These are phyloP conservation scores for Aulographum hederae DNA, from an alignment of 2,329 filamentous ascomycete species.

Conservation along the genomic window DNA sequence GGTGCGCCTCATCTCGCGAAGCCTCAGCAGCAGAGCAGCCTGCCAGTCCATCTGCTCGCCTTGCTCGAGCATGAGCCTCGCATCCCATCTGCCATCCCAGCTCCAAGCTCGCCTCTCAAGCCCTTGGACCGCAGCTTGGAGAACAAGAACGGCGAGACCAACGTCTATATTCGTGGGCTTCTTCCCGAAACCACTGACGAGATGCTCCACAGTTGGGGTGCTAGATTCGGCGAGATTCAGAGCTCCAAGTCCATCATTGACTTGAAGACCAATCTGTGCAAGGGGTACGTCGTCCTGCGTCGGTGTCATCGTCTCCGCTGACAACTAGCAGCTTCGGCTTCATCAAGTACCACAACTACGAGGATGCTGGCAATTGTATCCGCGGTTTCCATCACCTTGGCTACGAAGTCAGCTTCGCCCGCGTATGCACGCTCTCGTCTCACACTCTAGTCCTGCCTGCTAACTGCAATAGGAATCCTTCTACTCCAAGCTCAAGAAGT, in stretches of 20 bases:
- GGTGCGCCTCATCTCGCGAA: slow-evolving; percentile 21
- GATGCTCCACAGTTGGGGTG: slow-evolving; percentile 62
- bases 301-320: background rate
- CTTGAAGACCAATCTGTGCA: slow-evolving; percentile 80
- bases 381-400: slow-evolving; percentile 85
- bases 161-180: slow-evolving; percentile 94
- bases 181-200: slow-evolving; percentile 91
- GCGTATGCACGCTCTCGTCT: slow-evolving; percentile 37
- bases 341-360: slow-evolving; percentile 78
- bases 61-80: slow-evolving; percentile 50
- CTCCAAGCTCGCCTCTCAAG: slow-evolving; percentile 71
- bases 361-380: slow-evolving; percentile 88
- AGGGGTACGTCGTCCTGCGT: slow-evolving; percentile 48
- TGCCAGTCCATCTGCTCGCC: slow-evolving; percentile 26
- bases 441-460: slow-evolving; percentile 2
- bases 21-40: slow-evolving; percentile 17
- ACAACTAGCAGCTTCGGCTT: slow-evolving; percentile 62
- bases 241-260: slow-evolving; percentile 99
- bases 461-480: slow-evolving; percentile 59
- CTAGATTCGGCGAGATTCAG: slow-evolving; percentile 82
- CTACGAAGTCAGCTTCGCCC: slow-evolving; percentile 94
- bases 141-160: slow-evolving; percentile 88
- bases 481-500: slow-evolving; percentile 92
- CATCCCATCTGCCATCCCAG: slow-evolving; percentile 77
- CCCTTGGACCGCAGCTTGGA: slow-evolving; percentile 86